A percentile compares a stretch with the other conserved stretches of the same genome.
Conservation (phyloP, 1,139 yeast species). For the Lodderomyces pseudojiufengensis region DNA sequence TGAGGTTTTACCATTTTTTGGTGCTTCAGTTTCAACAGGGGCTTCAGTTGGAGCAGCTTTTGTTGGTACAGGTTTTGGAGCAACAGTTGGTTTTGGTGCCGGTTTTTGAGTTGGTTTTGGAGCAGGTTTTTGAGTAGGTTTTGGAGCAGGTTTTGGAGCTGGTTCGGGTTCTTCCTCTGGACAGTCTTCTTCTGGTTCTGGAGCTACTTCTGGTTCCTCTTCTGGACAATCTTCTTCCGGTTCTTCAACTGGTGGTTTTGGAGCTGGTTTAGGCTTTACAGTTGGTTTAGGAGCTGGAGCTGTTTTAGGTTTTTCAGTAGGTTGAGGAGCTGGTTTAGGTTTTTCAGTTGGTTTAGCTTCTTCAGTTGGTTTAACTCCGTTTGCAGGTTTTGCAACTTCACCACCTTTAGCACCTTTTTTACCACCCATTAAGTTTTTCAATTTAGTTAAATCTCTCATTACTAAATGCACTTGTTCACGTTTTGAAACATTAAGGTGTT, state of each 20-base stretch:
- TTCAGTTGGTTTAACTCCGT: neutral
- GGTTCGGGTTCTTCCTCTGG: too few species aligned
- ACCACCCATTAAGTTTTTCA: slow-evolving; percentile 6
- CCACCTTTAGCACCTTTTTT: slow-evolving; percentile 6
- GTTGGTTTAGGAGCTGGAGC: too few species aligned
- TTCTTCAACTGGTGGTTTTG: neutral
- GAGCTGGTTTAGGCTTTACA: slow-evolving; percentile 1
- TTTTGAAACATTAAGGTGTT: slow-evolving; percentile 1
- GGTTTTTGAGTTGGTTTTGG: neutral
- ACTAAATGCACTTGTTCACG: slow-evolving; percentile 2
- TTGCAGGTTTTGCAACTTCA: slow-evolving; percentile 1
- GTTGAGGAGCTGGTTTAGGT: slow-evolving; percentile 1
- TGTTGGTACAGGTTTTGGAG: neutral
- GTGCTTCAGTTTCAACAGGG: neutral
- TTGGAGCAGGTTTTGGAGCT: neutral
- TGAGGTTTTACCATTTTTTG: neutral
- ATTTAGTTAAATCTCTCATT: slow-evolving; percentile 6
- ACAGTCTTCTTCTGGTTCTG: slow-evolving; percentile 4
- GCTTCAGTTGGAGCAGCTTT: neutral
- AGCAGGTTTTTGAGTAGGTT: neutral
- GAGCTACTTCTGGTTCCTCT: neutral
- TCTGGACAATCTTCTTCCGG: neutral
- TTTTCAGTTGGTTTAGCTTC: neutral
- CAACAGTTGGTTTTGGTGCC: neutral
- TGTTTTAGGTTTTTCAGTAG: neutral